Conservation (phyloP, 2,329 filamentous ascomycete species). For the Cadophora gregata region DNA sequence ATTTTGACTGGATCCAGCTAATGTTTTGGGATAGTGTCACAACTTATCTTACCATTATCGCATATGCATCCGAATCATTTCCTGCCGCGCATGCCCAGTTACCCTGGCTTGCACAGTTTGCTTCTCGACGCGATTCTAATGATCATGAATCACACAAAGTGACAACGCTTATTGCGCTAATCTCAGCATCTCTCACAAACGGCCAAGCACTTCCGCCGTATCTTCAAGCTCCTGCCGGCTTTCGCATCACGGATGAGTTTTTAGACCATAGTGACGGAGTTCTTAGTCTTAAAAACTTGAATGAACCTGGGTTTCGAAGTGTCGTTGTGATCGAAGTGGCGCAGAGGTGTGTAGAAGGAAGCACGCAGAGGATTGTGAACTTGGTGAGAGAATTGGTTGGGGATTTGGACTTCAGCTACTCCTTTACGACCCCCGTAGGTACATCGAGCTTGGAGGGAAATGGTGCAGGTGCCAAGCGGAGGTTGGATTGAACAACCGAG, state of each 20-base stretch:
- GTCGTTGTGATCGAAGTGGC: constrained; percentile 74
- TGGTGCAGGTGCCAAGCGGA: background rate
- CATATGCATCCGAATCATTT: constrained; percentile 63
- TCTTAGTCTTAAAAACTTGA: constrained; percentile 65
- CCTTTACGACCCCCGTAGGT: background rate
- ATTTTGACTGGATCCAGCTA: background rate
- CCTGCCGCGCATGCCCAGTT: constrained; percentile 15
- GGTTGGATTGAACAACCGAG: background rate
- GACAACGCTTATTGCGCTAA: constrained; percentile 69
- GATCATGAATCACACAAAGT: constrained; percentile 66
- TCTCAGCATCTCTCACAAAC: constrained; percentile 69
- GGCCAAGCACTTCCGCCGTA: constrained; percentile 74
- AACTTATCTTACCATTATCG: constrained; percentile 69
- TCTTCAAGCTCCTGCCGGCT: constrained; percentile 64
- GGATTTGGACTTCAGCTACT: constrained; percentile 66
- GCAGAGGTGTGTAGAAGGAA: constrained; percentile 58
- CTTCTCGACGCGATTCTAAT: constrained; percentile 57
- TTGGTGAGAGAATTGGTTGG: constrained; percentile 70
- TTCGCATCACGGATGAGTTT: constrained; percentile 61
- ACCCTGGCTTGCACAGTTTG: constrained; percentile 53
- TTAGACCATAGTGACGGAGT: constrained; percentile 62
- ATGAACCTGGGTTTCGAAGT: constrained; percentile 73
- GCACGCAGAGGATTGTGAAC: constrained; percentile 65
- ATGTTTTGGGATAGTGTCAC: constrained; percentile 54
- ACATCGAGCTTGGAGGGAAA: background rate